Evolutionary conservation across 139 green algal genomes (phyloP).

Genomic region (Chlamydomonas eustigma): DNA sequence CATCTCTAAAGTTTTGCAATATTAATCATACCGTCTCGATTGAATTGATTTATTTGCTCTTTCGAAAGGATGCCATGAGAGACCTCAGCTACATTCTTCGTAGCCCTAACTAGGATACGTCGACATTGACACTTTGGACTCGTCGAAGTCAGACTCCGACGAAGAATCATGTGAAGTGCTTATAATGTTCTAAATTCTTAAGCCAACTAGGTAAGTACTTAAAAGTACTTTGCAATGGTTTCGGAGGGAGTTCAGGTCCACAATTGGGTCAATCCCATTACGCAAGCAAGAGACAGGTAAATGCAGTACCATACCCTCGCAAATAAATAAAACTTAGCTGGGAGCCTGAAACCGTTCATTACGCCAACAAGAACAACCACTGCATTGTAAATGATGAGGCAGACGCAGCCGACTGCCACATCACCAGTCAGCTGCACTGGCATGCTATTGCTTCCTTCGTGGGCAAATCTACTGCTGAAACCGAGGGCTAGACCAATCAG

Average conservation of each 20-base stretch:
- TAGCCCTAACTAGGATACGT: no score
- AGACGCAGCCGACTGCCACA: constrained; percentile 8
- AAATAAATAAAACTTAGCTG: constrained; percentile 59
- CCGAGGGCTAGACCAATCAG: constrained; percentile 66
- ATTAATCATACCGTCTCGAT: no score
- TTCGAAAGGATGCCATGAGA: no score
- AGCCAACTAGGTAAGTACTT: no score
- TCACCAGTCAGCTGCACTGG: constrained; percentile 5
- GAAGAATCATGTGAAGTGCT: no score
- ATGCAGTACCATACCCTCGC: constrained; percentile 62
- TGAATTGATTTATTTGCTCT: no score
- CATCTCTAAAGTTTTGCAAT: no score
- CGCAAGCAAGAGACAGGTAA: constrained; percentile 53
- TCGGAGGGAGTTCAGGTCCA: constrained; percentile 5
- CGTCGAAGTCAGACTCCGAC: no score
- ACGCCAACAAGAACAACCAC: constrained; percentile 53
- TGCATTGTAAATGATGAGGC: constrained; percentile 56
- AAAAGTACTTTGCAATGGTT: no score
- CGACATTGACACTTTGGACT: no score
- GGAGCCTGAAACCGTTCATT: constrained; percentile 42
- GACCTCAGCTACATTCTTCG: no score
- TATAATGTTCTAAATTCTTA: no score
- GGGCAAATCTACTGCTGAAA: constrained; percentile 49
- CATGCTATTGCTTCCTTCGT: constrained; percentile 15
- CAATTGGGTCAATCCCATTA: constrained; percentile 15